A percentile compares a stretch with the other conserved stretches of the same genome.
phyloP scores from a whole-genome alignment of 495 filamentous ascomycete genomes.

The Penicillium subrubescens region DNA sequence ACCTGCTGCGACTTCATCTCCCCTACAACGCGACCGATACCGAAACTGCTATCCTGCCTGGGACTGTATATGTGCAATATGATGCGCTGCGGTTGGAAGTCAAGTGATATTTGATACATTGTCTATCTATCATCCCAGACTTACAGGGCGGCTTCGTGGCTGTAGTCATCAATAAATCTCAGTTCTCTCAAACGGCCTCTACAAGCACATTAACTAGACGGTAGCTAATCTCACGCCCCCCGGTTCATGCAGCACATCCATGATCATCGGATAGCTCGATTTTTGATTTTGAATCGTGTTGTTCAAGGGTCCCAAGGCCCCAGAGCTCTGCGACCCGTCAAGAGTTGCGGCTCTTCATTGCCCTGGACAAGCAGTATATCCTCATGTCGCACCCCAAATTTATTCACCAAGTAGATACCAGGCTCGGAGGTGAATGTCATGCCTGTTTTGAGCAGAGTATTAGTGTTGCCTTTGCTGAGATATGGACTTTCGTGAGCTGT shows the following conservation, averaged over 20 bases:
- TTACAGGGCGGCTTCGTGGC: background rate
- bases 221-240: background rate
- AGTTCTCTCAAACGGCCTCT: background rate
- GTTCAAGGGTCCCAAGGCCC: constrained; percentile 52
- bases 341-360: constrained; percentile 44
- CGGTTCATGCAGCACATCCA: background rate
- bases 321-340: constrained; percentile 47
- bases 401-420: constrained; percentile 53
- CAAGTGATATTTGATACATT: background rate
- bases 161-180: background rate
- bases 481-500: constrained; percentile 59
- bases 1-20: constrained; percentile 51
- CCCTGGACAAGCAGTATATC: constrained; percentile 53
- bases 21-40: constrained; percentile 55
- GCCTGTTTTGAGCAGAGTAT: constrained; percentile 41
- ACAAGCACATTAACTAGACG: background rate
- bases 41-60: constrained; percentile 54
- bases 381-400: constrained; percentile 58
- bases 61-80: constrained; percentile 59
- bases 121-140: background rate
- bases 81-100: constrained; percentile 58
- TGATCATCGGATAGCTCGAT: background rate
- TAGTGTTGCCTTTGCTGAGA: constrained; percentile 55
- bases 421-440: constrained; percentile 61
- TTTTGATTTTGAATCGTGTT: background rate